Percentiles rank a stretch among this genome's conserved stretches.
Conservation (phyloP, 1,139 yeast genomes). For the Yamadazyma triangularis region DNA sequence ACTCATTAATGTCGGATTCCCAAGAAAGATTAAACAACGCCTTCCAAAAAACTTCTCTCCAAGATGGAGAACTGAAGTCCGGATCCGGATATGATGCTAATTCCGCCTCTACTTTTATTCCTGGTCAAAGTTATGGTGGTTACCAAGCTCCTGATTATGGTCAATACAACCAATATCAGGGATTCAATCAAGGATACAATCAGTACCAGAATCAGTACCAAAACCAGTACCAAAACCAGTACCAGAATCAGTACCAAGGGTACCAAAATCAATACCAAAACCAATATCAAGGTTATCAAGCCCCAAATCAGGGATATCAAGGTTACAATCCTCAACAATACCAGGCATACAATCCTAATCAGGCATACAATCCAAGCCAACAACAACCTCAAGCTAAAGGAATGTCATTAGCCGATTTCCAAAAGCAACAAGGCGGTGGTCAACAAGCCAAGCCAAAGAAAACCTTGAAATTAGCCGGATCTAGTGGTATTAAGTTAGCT, state of each 20-base stretch:
- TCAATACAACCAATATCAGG: conserved; percentile 2
- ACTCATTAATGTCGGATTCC: conserved; percentile 54
- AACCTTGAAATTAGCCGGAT: conserved; percentile 61
- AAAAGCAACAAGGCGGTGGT: conserved; percentile 55
- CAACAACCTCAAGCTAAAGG: conserved; percentile 39
- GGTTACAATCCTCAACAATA: conserved; percentile 14
- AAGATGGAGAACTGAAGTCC: conserved; percentile 16
- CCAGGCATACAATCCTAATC: conserved; percentile 10
- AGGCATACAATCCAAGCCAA: conserved; percentile 20
- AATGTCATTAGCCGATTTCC: conserved; percentile 85
- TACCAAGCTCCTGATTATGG: conserved; percentile 1
- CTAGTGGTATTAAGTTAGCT: conserved; percentile 66
- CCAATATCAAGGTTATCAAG: conserved; percentile 13
- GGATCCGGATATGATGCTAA: conserved; percentile 9
- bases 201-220: conserved; percentile 4
- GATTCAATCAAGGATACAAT: conserved; percentile 14
- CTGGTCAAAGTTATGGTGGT: conserved; percentile 10
- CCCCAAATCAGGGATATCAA: conserved; percentile 11
- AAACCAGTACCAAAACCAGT: conserved; percentile 13
- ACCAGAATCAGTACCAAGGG: conserved; percentile 17
- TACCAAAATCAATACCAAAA: conserved; percentile 10
- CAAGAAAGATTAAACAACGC: conserved; percentile 54
- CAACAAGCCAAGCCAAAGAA: conserved; percentile 46
- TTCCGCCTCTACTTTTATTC: conserved; percentile 13
- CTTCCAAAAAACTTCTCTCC: conserved; percentile 45